Base-by-base conservation (phyloP, 1,139 yeast genomes). In the Taphrina sp. region DNA sequence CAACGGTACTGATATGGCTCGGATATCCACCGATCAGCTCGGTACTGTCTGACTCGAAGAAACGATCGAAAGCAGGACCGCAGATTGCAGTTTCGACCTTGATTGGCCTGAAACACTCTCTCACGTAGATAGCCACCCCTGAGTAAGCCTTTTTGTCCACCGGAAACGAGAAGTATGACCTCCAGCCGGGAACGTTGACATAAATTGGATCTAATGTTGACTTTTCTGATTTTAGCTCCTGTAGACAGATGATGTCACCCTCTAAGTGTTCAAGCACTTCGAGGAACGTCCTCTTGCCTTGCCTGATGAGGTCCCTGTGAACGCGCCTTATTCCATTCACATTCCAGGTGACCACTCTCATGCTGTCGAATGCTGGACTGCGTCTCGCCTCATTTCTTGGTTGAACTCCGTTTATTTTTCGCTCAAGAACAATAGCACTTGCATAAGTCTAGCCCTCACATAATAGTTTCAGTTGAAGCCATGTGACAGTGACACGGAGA, bases 31-130 rank as follows among this genome's bases (percentile, higher is more conserved):
- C 96, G 35, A 88, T 85, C 1, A 73, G 64, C 14, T 68, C 63
- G 52, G 60, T 64, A 59, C 61, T 58, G 58, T 57, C 64, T 12
- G 57, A 59, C 29, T 61, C 63, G 34, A 63, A 53, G 57, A 62
- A 59, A 34, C 54, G 45, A 34, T 52, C 55, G 20, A 44, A 42
- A 19, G 88, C 68, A 60, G 74, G 72, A 0, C 97, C 98, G 0
- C 96, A 85, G 10, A 92, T 71, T 0, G 98, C 98, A 67, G 90
- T 95, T 68, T 92, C 98, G 0, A 94, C 96, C 61, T 77, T 80
- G 1, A 88, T 86, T 1, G 76, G 75, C 64, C 31, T 67, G 64
- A 62, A 67, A 64, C 33, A 76, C 61, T n/a, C 60, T 66, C 61
- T 59, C 2, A 90, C 79, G 69, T 87, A 90, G 1, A 92, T 77